A percentile compares a stretch with the other conserved stretches of the same genome.
Conservation (phyloP, 306 rosid genomes). For the Cucurbita moschata region DNA sequence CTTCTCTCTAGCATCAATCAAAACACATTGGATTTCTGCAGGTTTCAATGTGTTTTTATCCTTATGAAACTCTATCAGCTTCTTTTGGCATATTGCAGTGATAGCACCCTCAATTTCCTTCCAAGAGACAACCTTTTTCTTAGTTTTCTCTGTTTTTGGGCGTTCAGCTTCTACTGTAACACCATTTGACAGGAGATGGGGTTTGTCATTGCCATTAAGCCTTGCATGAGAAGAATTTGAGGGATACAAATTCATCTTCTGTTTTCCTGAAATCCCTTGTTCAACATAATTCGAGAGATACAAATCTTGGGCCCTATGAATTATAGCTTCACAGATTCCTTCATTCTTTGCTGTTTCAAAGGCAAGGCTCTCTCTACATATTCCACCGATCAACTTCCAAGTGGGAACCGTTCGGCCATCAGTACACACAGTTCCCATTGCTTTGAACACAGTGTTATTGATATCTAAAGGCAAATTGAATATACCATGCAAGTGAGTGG, state of each 20-base stretch:
- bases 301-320: conserved; percentile 65
- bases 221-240: conserved; percentile 1
- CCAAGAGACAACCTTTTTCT: conserved; percentile 24
- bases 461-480: conserved; percentile 54
- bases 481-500: conserved; percentile 92
- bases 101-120: conserved; percentile 52
- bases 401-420: conserved; percentile 73
- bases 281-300: conserved; percentile 42
- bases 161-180: no score
- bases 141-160: conserved; percentile 8
- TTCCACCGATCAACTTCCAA: conserved; percentile 67
- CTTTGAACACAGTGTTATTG: conserved; percentile 51
- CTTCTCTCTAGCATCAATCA: conserved; percentile 45
- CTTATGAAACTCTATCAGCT: conserved; percentile 33
- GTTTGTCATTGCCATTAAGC: no score
- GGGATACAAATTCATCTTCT: conserved; percentile 18
- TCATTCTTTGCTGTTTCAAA: conserved; percentile 89
- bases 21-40: conserved; percentile 36
- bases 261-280: conserved; percentile 19
- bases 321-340: conserved; percentile 58
- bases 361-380: conserved; percentile 89
- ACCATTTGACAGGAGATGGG: no score
- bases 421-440: conserved; percentile 57
- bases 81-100: conserved; percentile 49
- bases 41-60: conserved; percentile 14